Evolutionary conservation across 805 yeast species (phyloP).

Genomic region (Saccharomycopsis lassenensis): DNA sequence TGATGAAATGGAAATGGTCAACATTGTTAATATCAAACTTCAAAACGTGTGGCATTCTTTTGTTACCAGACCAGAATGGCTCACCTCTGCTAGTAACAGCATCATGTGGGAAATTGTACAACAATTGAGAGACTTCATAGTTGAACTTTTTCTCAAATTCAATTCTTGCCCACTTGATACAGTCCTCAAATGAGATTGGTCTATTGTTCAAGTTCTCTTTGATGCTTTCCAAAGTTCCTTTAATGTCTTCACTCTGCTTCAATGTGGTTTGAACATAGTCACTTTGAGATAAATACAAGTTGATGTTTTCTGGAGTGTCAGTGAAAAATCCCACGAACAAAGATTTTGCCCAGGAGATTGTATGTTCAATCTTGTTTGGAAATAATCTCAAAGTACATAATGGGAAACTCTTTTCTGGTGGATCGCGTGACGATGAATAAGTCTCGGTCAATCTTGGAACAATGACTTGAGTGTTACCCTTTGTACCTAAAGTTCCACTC

Average conservation of each 20-base stretch:
- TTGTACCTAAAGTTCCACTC: constrained; percentile 96
- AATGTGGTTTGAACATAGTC: constrained; percentile 84
- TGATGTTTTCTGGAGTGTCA: constrained; percentile 90
- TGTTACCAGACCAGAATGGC: constrained; percentile 97
- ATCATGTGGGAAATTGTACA: constrained; percentile 91
- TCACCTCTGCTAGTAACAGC: constrained; percentile 84
- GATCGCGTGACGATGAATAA: constrained; percentile 93
- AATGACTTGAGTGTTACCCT: constrained; percentile 95
- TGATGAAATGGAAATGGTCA: constrained; percentile 74
- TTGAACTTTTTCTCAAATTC: constrained; percentile 80
- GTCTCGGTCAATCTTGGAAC: constrained; percentile 92
- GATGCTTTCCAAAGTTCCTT: constrained; percentile 75
- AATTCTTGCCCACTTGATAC: constrained; percentile 88
- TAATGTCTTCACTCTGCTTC: constrained; percentile 87
- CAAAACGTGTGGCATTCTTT: constrained; percentile 89
- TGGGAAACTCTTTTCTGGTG: constrained; percentile 97
- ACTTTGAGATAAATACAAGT: constrained; percentile 81
- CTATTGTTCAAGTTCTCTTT: constrained; percentile 63
- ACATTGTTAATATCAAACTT: constrained; percentile 61
- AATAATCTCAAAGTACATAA: constrained; percentile 93
- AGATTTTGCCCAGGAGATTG: constrained; percentile 98
- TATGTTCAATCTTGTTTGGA: constrained; percentile 97
- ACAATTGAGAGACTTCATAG: constrained; percentile 79
- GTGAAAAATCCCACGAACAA: constrained; percentile 85
- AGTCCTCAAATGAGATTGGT: constrained; percentile 86